Percentiles rank a stretch among this genome's conserved stretches.
phyloP scores from a whole-genome alignment of 192 early-diverging fungal species.

The Backusella liffmaniae region DNA sequence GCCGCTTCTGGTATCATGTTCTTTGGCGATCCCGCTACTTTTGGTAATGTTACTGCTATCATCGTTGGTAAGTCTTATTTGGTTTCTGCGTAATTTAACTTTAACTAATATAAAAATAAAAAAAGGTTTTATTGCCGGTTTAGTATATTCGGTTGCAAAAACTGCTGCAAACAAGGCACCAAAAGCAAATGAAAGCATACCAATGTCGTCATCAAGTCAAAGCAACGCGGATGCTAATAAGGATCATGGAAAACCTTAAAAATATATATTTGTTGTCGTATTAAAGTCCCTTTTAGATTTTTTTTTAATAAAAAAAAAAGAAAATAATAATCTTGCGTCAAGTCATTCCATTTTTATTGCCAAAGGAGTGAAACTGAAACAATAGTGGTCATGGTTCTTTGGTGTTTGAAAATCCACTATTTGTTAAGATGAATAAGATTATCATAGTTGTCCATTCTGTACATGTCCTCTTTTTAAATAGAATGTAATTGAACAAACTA shows the following conservation, averaged over 20 bases:
- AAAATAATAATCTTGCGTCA: background rate
- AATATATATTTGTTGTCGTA: background rate
- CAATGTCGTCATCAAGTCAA: constrained; percentile 42
- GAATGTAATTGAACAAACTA: too few species aligned
- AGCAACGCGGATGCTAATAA: constrained; percentile 38
- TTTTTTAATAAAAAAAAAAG: background rate
- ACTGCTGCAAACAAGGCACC: constrained; percentile 52
- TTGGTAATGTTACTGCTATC: constrained; percentile 83
- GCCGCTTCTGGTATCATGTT: constrained; percentile 94
- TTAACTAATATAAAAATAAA: background rate
- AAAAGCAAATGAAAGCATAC: constrained; percentile 30
- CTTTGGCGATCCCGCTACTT: constrained; percentile 84
- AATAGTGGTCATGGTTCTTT: too few species aligned
- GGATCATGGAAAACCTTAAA: constrained; percentile 22
- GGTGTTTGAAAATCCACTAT: too few species aligned
- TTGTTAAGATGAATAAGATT: too few species aligned
- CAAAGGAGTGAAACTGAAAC: background rate
- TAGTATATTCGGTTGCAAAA: constrained; percentile 76
- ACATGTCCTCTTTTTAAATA: background rate
- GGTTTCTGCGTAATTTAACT: constrained; percentile 15
- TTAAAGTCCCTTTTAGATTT: background rate
- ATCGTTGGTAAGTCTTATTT: constrained; percentile 60
- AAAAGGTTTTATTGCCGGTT: constrained; percentile 61
- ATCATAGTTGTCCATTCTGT: too few species aligned
- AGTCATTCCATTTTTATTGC: too few species aligned